These are phyloP conservation scores for Aspergillus aculeatinus DNA, from an alignment of 2,329 filamentous ascomycete species.

Conservation along the genomic window DNA sequence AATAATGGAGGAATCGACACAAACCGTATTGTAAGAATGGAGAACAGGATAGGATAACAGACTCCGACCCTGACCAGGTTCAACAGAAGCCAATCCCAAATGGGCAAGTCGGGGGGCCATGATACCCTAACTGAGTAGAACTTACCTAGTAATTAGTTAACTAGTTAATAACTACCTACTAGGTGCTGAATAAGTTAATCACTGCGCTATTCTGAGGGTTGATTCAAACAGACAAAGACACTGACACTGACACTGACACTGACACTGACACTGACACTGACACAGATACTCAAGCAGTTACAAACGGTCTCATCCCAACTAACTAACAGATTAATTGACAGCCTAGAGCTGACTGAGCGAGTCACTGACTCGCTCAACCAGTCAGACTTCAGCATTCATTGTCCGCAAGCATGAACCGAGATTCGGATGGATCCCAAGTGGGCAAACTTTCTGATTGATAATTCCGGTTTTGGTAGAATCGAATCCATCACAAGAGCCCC, in stretches of 20 bases:
- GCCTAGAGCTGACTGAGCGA: background rate
- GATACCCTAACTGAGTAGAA: too few relatives aligned
- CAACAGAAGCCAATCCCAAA: background rate
- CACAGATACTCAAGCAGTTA: too few relatives aligned
- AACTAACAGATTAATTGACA: too few relatives aligned
- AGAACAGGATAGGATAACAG: too few relatives aligned
- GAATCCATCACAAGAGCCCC: background rate
- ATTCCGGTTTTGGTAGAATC: slow-evolving; percentile 3
- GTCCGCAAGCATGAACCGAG: background rate
- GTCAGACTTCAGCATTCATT: background rate
- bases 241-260: too few relatives aligned
- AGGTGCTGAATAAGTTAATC: too few relatives aligned
- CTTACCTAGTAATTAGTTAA: too few relatives aligned
- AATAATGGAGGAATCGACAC: background rate
- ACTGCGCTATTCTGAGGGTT: too few relatives aligned
- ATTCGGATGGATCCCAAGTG: background rate
- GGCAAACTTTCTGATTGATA: slow-evolving; percentile 15
- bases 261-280: too few relatives aligned
- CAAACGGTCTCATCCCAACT: too few relatives aligned
- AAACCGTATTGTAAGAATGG: background rate
- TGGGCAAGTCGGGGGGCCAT: background rate
- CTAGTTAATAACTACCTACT: too few relatives aligned
- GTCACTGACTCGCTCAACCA: background rate
- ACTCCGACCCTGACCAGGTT: background rate
- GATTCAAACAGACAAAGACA: too few relatives aligned